A percentile compares a stretch with the other conserved stretches of the same genome.
These are phyloP conservation scores for Nakazawaea wickerhamii DNA, from an alignment of 805 yeast genomes.

Conservation along the genomic window DNA sequence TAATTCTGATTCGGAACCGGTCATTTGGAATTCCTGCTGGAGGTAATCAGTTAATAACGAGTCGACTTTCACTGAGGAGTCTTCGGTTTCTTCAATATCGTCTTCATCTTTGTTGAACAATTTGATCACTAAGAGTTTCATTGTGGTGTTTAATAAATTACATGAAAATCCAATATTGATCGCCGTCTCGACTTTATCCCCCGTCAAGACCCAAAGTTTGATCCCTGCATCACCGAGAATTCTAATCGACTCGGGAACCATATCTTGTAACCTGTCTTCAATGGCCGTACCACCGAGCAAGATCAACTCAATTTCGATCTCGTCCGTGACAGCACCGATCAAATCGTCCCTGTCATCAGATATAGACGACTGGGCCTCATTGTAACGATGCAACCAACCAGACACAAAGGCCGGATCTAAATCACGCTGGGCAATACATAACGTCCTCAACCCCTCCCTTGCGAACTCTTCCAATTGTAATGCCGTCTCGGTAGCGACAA, in stretches of 20 bases:
- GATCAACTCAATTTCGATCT: constrained; percentile 59
- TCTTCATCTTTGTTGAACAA: constrained; percentile 47
- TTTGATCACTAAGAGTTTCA: constrained; percentile 66
- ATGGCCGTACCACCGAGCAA: constrained; percentile 82
- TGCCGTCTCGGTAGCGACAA: constrained; percentile 57
- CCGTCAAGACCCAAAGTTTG: constrained; percentile 81
- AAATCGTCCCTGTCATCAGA: constrained; percentile 58
- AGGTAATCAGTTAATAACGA: constrained; percentile 50
- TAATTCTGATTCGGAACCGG: constrained; percentile 55
- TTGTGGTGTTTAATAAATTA: constrained; percentile 66
- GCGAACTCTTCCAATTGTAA: constrained; percentile 73
- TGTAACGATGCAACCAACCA: constrained; percentile 59
- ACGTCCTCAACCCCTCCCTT: constrained; percentile 76
- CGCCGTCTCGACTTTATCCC: constrained; percentile 88
- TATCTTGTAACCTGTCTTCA: constrained; percentile 80
- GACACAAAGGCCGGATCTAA: constrained; percentile 54
- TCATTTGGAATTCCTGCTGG: constrained; percentile 48
- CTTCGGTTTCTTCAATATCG: constrained; percentile 21
- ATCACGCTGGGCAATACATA: constrained; percentile 73
- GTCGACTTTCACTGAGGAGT: constrained; percentile 30
- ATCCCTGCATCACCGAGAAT: constrained; percentile 70
- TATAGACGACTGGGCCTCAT: constrained; percentile 59
- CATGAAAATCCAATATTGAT: constrained; percentile 85
- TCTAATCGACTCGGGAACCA: constrained; percentile 79
- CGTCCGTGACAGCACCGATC: constrained; percentile 71